phyloP scores from a whole-genome alignment of 2,329 filamentous ascomycete species.

The Verticillium nonalfalfae region DNA sequence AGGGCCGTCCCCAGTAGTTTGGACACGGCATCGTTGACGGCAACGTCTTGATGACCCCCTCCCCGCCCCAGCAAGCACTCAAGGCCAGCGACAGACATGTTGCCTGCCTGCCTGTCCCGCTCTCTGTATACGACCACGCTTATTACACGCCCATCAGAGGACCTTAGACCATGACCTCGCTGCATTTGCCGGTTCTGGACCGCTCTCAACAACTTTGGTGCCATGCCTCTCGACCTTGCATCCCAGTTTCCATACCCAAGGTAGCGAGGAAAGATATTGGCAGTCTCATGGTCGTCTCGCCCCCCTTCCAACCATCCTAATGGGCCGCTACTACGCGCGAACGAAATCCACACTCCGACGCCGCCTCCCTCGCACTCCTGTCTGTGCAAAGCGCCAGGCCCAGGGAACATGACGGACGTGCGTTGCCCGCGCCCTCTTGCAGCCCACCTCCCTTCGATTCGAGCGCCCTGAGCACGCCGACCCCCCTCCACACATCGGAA shows the following conservation, averaged over 20 bases:
- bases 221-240: background rate
- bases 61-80: too few species aligned
- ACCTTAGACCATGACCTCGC: background rate
- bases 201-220: background rate
- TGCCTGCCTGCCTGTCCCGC: background rate
- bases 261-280: background rate
- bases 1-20: background rate
- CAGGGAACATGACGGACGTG: background rate
- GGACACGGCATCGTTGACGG: background rate
- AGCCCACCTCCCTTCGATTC: background rate
- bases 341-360: background rate
- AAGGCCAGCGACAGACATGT: background rate
- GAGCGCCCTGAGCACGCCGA: background rate
- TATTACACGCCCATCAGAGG: too few species aligned
- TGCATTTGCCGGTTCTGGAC: background rate
- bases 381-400: background rate
- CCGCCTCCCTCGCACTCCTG: background rate
- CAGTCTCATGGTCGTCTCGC: constrained; percentile 2
- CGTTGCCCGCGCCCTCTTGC: background rate
- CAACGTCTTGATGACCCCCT: too few species aligned
- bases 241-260: background rate
- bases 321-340: background rate
- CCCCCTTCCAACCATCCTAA: background rate
- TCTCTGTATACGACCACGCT: too few species aligned
- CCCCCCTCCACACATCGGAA: background rate